Evolutionary conservation across 768 basidiomycete species (phyloP), one percentile per base, ranked within the genome.

Genomic region (Termitomyces sp.): DNA sequence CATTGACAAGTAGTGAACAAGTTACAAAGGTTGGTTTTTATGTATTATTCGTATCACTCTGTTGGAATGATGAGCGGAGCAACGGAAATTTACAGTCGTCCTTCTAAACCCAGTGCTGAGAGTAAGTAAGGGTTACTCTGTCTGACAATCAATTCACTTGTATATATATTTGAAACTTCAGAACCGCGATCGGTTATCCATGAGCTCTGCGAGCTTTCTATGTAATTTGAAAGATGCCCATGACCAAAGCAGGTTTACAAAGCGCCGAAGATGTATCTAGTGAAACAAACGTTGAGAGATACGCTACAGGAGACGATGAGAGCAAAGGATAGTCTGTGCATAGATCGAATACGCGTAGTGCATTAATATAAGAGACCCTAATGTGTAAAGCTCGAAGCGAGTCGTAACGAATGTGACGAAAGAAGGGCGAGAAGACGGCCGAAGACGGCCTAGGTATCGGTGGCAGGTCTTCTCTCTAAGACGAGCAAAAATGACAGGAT

Each of bases 381-480:
- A 37, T 24, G 16, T 8, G 18, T 29, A 2, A 20, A 41, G 39
- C 39, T 41, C 1, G 39, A 10, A 20, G 39, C 16, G 36, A 6
- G 12, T 39, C 49, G 26, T 32, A 20, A 39, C 27, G 47, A 32
- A 47, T 7, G 20, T 39, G 31, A 46, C n/a, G 22, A n/a, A 44
- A 37, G 46, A 42, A 50, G 34, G 47, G 31, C 32, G 24, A 34
- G 34, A 36, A 27, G 46, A 47, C 32, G 14, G n/a, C 44, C 20
- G 39, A 42, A 51, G 48, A 55, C 47, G 36, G 32, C 36, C 34
- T 26, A 12, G 49, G 36, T 36, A 37, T 51, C 16, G 13, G 6
- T 52, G 59, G 39, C 59, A 60, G 50, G 59, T 43, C 51, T 56
- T 60, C 59, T 34, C 43, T 48, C 37, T 51, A 46, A 56, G 55